Base-by-base conservation (phyloP, 139 green algal genomes). In the Klebsormidium nitens region DNA sequence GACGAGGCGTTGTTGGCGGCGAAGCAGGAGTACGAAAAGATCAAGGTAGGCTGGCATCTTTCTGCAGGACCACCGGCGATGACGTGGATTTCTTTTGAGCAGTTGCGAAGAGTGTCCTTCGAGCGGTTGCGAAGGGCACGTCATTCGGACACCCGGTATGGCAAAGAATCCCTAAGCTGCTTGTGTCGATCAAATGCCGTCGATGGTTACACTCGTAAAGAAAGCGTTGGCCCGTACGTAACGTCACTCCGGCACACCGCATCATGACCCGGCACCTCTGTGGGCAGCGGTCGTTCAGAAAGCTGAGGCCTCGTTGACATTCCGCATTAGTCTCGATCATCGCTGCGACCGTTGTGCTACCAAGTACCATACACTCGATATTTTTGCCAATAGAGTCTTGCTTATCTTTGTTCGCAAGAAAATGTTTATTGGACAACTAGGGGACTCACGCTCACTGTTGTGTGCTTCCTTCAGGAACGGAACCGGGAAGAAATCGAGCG, bases 21-120 rank as follows among this genome's bases (percentile, higher is more conserved):
- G 38, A 66, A 62, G 36, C 48, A 49, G 5, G 85, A 91, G 72
- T 89, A 88, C 50, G 69, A 87, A 14, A 32, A 64, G 1, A 86
- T 88, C 39, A 71, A 69, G 6, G 56, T 64, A 42, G 5, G 29
- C 4, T 50, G 49, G n/a, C n/a, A n/a, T n/a, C n/a, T n/a, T n/a
- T n/a, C n/a, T n/a, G n/a, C n/a, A n/a, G n/a, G n/a, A 50, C 14
- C 11, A 50, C 42, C 42, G 42, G 42, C 42, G 42, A 26, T 50
- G 42, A 14, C 42, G 11, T 14, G 11, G 42, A 8, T 8, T 50
- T 50, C 42, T 14, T 14, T 50, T n/a, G n/a, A n/a, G n/a, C n/a
- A 50, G 42, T 50, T 50, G 42, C 42, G 8, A 14, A 14, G 8
- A 50, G 42, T 50, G 42, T 14, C 11, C 11, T 8, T 50, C 8